Base-by-base conservation (phyloP, 1,284 basidiomycete genomes). In the Cerioporus squamosus region DNA sequence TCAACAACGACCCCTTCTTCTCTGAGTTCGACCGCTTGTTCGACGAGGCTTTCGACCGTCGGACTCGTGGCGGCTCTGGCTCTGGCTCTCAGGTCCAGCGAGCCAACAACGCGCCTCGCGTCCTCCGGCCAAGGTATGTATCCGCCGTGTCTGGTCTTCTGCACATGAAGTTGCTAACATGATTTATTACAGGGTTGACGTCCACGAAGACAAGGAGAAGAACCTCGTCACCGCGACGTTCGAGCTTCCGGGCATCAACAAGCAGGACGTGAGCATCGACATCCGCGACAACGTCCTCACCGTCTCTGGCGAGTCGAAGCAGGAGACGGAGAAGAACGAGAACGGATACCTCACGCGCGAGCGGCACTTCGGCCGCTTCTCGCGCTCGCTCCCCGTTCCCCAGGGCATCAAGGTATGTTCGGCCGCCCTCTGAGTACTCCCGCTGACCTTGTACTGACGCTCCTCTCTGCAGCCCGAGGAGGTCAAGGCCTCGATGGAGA, bases 221-320 rank as follows among this genome's bases (percentile, higher is more conserved):
- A 82, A 82, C 61, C 59, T 68, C 3, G 75, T 83, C 20, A 79
- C 77, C 0, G 82, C 81, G n/a, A 72, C 74, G 3, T 81, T 84
- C 54, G 81, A 84, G 57, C 67, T 84, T 17, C 81, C 81, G 6
- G 80, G 81, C 5, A 20, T 84, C 48, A 77, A 72, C 66, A 74
- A 77, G 26, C 74, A 80, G 22, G 67, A 80, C 39, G 73, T 84
- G 45, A 57, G 57, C 47, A 76, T 83, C 43, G 78, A 83, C 52
- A 65, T 81, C 39, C 72, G 76, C 48, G 73, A 79, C 46, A 72
- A 77, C 51, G 72, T 74, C 18, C 70, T 83, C 33, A 76, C 65
- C 53, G 54, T 84, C 52, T 77, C 77, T 15, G 81, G 78, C 8
- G 78, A 82, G 71, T 69, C 59, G 20, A 73, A 69, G 40, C 17